Percentiles rank a stretch among this genome's conserved stretches.
These are phyloP conservation scores for Vitis cinerea DNA, from an alignment of 164 flowering plant genomes.

Conservation along the genomic window DNA sequence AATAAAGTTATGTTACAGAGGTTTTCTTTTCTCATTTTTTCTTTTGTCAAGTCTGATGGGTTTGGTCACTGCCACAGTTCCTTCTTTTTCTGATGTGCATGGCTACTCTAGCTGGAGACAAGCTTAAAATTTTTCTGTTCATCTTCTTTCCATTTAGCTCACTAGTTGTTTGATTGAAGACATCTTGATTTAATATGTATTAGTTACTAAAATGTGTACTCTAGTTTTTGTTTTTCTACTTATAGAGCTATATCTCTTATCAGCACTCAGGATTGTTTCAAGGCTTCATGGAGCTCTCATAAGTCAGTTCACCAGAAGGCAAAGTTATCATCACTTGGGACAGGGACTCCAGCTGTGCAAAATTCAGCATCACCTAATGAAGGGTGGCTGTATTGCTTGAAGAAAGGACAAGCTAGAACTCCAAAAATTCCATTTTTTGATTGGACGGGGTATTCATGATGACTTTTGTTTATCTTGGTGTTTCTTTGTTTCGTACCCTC, in stretches of 20 bases:
- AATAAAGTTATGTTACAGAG: no score
- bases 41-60: no score
- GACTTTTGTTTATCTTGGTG: constrained; percentile 1
- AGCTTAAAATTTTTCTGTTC: not conserved
- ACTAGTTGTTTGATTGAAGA: not conserved
- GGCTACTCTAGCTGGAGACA: no score
- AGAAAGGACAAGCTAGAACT: constrained; percentile 81
- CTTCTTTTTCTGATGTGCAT: no score
- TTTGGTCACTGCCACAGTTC: no score
- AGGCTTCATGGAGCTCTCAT: constrained; percentile 92
- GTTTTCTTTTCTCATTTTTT: no score
- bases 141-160: not conserved
- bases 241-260: constrained; percentile 1
- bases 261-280: constrained; percentile 98
- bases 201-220: not conserved
- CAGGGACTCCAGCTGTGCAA: constrained; percentile 33
- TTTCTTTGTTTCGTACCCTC: not conserved
- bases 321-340: constrained; percentile 37
- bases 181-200: not conserved
- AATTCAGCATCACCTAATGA: constrained; percentile 38
- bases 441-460: constrained; percentile 85
- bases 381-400: constrained; percentile 86
- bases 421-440: constrained; percentile 76
- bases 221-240: not conserved
- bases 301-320: constrained; percentile 81